Base-by-base conservation (phyloP, 805 yeast genomes). In the Jamesozyma lodderae region DNA sequence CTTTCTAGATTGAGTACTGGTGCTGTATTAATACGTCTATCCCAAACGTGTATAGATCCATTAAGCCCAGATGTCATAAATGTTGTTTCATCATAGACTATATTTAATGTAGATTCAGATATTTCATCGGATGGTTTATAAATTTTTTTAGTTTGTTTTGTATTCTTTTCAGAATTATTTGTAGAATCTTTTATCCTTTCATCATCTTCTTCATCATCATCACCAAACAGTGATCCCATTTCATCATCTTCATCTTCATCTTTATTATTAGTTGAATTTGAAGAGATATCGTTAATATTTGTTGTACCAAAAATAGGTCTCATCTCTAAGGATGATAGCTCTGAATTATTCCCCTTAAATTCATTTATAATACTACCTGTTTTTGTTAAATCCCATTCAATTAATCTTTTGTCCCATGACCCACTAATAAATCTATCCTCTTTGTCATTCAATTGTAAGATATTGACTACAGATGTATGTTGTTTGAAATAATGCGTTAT, bases 31-130 rank as follows among this genome's bases (percentile, higher is more conserved):
- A 63, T 57, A 41, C 98, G 69, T 4, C 71, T 62, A 57, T 92
- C 98, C 95, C 96, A 88, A 4, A 92, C 60, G 43, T 74, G 75
- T 2, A 88, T 57, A 0, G 78, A 67, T 4, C 98, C 98, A 56
- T 88, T 92, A 38, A 87, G 77, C 6, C 87, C 74, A 0, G 95
- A 78, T 1, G 94, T 70, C 66, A 87, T 59, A 55, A 92, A 85
- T 1, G 82, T 67, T 33, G 69, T 63, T 27, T 73, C 63, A 46
- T 67, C 72, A 36, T 47, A 51, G n/a, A 48, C 53, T 17, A 44
- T 41, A 28, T 47, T 46, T 4, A 53, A 38, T n/a, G 63, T 47
- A 9, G 38, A 38, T 20, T 44, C 44, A 2, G 59, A 57, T 10
- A 49, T 50, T 43, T 51, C 57, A 32, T 52, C 53, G 4, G 31